Evolutionary conservation across 805 yeast species (phyloP).

Genomic region (Saccharomycopsis sp.): DNA sequence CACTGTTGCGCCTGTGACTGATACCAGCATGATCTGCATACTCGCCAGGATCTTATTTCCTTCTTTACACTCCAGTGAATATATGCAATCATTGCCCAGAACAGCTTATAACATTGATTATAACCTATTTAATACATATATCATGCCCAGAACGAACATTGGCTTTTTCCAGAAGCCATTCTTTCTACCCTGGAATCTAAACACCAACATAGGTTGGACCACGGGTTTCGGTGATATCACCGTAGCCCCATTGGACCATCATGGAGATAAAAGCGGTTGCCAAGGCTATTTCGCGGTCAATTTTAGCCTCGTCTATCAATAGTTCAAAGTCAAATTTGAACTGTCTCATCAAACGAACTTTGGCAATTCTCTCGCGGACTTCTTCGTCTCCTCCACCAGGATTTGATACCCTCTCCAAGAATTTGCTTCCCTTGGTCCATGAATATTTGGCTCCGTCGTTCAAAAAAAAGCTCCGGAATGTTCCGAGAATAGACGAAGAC

Average conservation of each 20-base stretch:
- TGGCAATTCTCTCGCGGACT: conserved; percentile 45
- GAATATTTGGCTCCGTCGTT: conserved; percentile 47
- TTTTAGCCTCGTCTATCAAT: conserved; percentile 39
- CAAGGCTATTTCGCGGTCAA: conserved; percentile 46
- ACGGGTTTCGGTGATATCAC: conserved; percentile 44
- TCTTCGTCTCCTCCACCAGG: conserved; percentile 55
- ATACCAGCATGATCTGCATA: too few relatives aligned
- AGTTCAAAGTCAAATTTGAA: conserved; percentile 55
- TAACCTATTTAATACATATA: too few relatives aligned
- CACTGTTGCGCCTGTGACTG: too few relatives aligned
- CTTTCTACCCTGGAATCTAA: background rate
- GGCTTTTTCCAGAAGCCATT: background rate
- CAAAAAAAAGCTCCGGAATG: conserved; percentile 41
- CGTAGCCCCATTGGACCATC: conserved; percentile 63
- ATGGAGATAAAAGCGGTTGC: conserved; percentile 57
- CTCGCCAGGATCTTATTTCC: too few relatives aligned
- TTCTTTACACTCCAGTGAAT: too few relatives aligned
- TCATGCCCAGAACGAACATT: too few relatives aligned
- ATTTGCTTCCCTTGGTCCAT: conserved; percentile 49
- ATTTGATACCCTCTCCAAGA: conserved; percentile 44
- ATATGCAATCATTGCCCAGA: too few relatives aligned
- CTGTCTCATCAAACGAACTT: conserved; percentile 50
- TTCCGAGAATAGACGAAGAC: conserved; percentile 27
- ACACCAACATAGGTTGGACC: conserved; percentile 39
- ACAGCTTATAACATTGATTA: too few relatives aligned